phyloP scores from a whole-genome alignment of 2,329 filamentous ascomycete species.

The Fusarium sp. region DNA sequence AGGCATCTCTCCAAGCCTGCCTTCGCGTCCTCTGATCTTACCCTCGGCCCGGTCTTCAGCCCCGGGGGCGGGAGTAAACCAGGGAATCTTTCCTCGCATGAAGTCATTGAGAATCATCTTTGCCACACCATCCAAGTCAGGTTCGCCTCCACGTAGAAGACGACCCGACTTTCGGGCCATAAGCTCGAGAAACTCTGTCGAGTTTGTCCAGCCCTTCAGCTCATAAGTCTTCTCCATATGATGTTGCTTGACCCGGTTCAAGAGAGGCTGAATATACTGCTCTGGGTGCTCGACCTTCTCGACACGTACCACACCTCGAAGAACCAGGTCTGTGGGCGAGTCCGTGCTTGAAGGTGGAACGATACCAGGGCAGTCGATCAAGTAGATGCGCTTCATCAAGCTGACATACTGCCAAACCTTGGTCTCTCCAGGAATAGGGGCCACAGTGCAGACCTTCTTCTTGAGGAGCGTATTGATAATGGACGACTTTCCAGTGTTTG shows the following conservation, averaged over 20 bases:
- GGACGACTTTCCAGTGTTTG: conserved; percentile 95
- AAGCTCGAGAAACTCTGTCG: conserved; percentile 88
- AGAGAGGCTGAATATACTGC: conserved; percentile 91
- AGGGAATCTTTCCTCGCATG: conserved; percentile 93
- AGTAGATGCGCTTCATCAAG: conserved; percentile 88
- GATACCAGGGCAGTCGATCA: conserved; percentile 97
- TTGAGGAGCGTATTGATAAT: conserved; percentile 97
- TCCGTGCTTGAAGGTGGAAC: conserved; percentile 91
- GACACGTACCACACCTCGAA: conserved; percentile 92
- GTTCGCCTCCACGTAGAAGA: conserved; percentile 91
- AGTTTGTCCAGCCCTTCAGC: conserved; percentile 82
- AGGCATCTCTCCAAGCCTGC: conserved; percentile 88
- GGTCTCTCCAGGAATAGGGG: conserved; percentile 95
- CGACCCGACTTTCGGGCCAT: conserved; percentile 90
- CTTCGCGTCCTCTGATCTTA: conserved; percentile 79
- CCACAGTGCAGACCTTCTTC: conserved; percentile 94
- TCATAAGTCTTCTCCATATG: conserved; percentile 96
- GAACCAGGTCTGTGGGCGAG: conserved; percentile 87
- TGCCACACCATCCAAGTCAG: conserved; percentile 93
- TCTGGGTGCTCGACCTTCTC: conserved; percentile 98
- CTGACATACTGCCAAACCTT: conserved; percentile 99
- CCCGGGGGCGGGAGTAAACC: conserved; percentile 88
- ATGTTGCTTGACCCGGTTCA: conserved; percentile 84
- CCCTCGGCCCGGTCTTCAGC: conserved; percentile 66
- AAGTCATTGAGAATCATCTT: conserved; percentile 99